Evolutionary conservation across 2,329 filamentous ascomycete species (phyloP), one percentile per base, ranked within the genome.

Genomic region (Aspergillus versicolor): DNA sequence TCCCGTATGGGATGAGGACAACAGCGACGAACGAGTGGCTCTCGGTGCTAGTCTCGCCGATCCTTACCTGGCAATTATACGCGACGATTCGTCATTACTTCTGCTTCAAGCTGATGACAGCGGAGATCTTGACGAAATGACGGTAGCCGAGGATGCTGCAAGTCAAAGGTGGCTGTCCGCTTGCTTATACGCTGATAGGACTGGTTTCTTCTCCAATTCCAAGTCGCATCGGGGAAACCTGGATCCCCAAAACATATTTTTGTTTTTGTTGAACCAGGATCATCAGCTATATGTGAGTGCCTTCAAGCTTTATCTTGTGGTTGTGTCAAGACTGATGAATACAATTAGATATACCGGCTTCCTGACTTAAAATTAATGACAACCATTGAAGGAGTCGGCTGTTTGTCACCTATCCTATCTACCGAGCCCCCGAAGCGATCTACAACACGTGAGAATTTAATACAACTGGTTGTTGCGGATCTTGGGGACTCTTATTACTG

Each of bases 1-100:
- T 49, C 91, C 92, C 1, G 91, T 97, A 83, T 84, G 91, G 60
- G 94, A 97, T 66, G 94, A 96, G 66, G 90, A 94, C 62, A 92
- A 88, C 0, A 92, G 89, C 12, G 87, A 77, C 40, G 72, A 96
- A 66, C 88, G 91, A 4, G 83, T 88, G 52, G 88, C 94, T 42
- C 78, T 92, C 45, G 89, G 86, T 67, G 89, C 90, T 38, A 95
- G 90, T 70, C 92, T 97, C 65, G 85, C 85, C 19, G 93, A 97
- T 65, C 91, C 91, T 0, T 97, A 92, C 68, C 75, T 99, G 12
- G 78, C 96, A 2, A 82, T 97, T 13, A 77, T 96, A 19, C 84
- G 91, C 56, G 91, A 96, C 62, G 92, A 99, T 71, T 86, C 85
- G 5, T 94, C 89, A 59, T 82, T 92, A 6, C 86, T 90, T 55